Evolutionary conservation across 805 yeast species (phyloP).

Genomic region (Pichia heedii): DNA sequence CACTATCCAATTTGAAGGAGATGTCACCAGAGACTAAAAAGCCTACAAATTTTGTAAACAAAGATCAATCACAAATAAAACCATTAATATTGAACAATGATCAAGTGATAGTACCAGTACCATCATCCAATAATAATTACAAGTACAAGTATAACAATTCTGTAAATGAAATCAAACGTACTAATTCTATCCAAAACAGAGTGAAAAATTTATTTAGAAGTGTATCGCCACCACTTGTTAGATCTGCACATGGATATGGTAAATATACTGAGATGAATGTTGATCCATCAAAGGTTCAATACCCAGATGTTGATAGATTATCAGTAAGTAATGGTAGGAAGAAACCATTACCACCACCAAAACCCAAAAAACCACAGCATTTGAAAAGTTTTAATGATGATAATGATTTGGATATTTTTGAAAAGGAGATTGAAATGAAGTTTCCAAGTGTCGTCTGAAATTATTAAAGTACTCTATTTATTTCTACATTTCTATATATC

Average conservation of each 20-base stretch:
- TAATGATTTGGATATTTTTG: constrained; percentile 49
- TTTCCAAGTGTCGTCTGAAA: constrained; percentile 35
- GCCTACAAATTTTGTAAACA: neutral
- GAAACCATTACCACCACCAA: constrained; percentile 35
- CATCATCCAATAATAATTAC: constrained; percentile 8
- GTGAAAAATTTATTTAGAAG: constrained; percentile 41
- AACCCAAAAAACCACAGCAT: constrained; percentile 55
- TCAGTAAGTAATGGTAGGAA: neutral
- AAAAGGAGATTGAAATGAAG: constrained; percentile 44
- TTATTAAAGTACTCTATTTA: neutral
- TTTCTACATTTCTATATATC: neutral
- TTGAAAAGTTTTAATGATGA: constrained; percentile 19
- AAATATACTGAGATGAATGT: constrained; percentile 45
- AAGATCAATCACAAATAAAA: neutral
- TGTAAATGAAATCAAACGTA: constrained; percentile 14
- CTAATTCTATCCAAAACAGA: constrained; percentile 41
- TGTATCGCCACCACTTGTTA: constrained; percentile 37
- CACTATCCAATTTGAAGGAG: constrained; percentile 10
- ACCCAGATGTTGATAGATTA: neutral
- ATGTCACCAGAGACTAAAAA: constrained; percentile 13
- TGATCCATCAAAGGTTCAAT: neutral
- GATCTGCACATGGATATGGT: constrained; percentile 79
- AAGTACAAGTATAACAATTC: neutral
- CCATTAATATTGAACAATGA: neutral
- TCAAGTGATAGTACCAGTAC: constrained; percentile 9